Conservation (phyloP, 176 grass and related monocot genomes). For the Oryza rufipogon region DNA sequence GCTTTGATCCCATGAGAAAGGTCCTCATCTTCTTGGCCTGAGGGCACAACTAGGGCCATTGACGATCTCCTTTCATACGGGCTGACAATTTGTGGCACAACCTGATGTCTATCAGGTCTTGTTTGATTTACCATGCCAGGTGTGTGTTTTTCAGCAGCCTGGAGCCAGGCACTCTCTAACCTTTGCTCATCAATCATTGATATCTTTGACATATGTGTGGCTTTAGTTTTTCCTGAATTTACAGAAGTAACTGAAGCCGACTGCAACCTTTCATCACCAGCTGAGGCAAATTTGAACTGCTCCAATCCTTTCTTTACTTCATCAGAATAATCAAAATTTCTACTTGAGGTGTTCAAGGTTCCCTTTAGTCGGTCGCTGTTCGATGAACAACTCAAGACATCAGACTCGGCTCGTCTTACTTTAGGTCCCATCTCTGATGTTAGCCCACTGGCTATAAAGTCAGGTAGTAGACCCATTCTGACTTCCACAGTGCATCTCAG, state of each 20-base stretch:
- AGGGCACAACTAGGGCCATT: constrained; percentile 31
- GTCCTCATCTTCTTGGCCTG: constrained; percentile 52
- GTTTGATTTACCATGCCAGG: constrained; percentile 46
- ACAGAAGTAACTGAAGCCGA: constrained; percentile 12
- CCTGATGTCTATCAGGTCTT: constrained; percentile 59
- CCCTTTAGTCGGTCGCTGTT: constrained; percentile 42
- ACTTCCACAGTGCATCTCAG: constrained; percentile 71
- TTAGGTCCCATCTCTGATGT: constrained; percentile 35
- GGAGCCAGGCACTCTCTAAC: constrained; percentile 79
- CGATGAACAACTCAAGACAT: constrained; percentile 36
- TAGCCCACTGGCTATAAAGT: constrained; percentile 25
- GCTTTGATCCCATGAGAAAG: constrained; percentile 61
- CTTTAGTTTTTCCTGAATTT: constrained; percentile 39
- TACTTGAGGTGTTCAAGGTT: constrained; percentile 39
- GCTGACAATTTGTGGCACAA: constrained; percentile 54
- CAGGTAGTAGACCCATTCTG: constrained; percentile 53
- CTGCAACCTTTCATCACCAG: constrained; percentile 11
- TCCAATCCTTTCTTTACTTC: constrained; percentile 37
- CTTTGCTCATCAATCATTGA: constrained; percentile 55
- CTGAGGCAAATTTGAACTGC: constrained; percentile 23
- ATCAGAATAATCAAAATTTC: constrained; percentile 46
- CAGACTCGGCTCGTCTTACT: constrained; percentile 39
- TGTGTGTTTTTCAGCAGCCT: constrained; percentile 57
- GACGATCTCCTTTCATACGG: constrained; percentile 37
- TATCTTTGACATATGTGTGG: constrained; percentile 24